phyloP scores from a whole-genome alignment of 2,329 filamentous ascomycete genomes.

The Colletotrichum lentis region DNA sequence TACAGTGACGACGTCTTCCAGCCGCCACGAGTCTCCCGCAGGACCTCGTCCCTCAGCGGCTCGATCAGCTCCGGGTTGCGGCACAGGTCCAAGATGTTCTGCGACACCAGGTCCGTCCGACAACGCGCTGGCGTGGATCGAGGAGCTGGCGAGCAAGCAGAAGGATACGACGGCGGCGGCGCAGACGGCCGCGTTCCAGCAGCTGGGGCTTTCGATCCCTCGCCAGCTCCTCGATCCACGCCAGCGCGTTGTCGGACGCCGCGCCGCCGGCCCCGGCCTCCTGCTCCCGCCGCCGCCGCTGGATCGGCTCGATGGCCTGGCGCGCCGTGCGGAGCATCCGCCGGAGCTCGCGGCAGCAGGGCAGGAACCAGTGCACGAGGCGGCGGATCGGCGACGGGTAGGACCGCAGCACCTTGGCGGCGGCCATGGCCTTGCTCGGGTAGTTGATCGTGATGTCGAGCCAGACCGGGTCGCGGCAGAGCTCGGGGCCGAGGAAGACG shows the following conservation, averaged over 20 bases:
- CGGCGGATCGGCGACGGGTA: conserved; percentile 52
- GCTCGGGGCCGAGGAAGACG: conserved; percentile 56
- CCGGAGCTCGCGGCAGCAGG: conserved; percentile 49
- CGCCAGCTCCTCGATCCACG: conserved; percentile 52
- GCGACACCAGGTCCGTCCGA: conserved; percentile 49
- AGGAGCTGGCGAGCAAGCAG: no score
- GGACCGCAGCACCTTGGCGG: conserved; percentile 50
- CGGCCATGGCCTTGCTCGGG: conserved; percentile 50
- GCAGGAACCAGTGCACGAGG: conserved; percentile 56
- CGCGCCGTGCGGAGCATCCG: conserved; percentile 49
- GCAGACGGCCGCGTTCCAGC: no score
- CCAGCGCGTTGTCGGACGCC: conserved; percentile 49
- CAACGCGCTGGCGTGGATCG: conserved; percentile 63
- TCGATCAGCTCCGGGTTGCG: conserved; percentile 51
- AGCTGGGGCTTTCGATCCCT: no score
- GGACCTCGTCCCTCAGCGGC: conserved; percentile 54
- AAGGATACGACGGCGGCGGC: no score
- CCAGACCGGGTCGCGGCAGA: conserved; percentile 59
- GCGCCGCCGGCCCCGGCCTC: conserved; percentile 42
- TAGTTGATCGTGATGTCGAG: conserved; percentile 55
- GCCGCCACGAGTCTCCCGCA: conserved; percentile 46
- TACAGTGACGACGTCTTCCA: conserved; percentile 50
- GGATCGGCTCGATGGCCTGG: conserved; percentile 47
- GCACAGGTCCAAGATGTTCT: conserved; percentile 52
- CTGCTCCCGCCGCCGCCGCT: conserved; percentile 42